phyloP scores from a whole-genome alignment of 2,329 filamentous ascomycete genomes.

The Coniochaeta hoffmannii region DNA sequence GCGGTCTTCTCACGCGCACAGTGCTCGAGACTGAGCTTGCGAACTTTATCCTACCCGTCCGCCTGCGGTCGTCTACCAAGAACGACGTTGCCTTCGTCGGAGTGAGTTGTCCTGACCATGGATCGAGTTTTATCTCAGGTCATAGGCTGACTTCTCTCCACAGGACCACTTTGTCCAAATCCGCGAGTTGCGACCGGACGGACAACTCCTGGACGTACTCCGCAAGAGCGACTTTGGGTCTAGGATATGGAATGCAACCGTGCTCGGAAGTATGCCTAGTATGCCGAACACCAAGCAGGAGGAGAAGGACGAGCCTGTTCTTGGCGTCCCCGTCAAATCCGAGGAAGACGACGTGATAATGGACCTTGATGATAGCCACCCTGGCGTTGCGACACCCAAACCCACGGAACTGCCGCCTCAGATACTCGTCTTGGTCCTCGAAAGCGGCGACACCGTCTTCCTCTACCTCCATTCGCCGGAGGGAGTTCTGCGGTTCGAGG shows the following conservation, averaged over 20 bases:
- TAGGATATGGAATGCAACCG: slow-evolving; percentile 69
- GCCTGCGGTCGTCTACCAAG: slow-evolving; percentile 58
- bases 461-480: slow-evolving; percentile 52
- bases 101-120: slow-evolving; percentile 35
- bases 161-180: slow-evolving; percentile 76
- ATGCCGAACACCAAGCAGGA: slow-evolving; percentile 30
- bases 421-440: slow-evolving; percentile 68
- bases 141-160: slow-evolving; percentile 6
- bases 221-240: slow-evolving; percentile 72
- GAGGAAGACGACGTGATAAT: slow-evolving; percentile 27
- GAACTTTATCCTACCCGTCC: slow-evolving; percentile 72
- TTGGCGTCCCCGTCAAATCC: slow-evolving; percentile 21
- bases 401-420: slow-evolving; percentile 60
- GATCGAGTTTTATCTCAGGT: neutral
- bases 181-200: slow-evolving; percentile 62
- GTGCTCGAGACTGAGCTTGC: slow-evolving; percentile 68
- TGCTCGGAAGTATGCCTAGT: slow-evolving; percentile 56
- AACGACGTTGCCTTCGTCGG: slow-evolving; percentile 87
- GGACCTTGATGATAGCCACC: neutral
- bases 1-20: slow-evolving; percentile 73
- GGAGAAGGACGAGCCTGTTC: slow-evolving; percentile 13
- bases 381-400: neutral
- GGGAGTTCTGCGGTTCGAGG: slow-evolving; percentile 51
- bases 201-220: slow-evolving; percentile 67
- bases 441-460: slow-evolving; percentile 67